These are phyloP conservation scores for Lichtheimia ornata DNA, from an alignment of 371 early-diverging fungal genomes.

Conservation along the genomic window DNA sequence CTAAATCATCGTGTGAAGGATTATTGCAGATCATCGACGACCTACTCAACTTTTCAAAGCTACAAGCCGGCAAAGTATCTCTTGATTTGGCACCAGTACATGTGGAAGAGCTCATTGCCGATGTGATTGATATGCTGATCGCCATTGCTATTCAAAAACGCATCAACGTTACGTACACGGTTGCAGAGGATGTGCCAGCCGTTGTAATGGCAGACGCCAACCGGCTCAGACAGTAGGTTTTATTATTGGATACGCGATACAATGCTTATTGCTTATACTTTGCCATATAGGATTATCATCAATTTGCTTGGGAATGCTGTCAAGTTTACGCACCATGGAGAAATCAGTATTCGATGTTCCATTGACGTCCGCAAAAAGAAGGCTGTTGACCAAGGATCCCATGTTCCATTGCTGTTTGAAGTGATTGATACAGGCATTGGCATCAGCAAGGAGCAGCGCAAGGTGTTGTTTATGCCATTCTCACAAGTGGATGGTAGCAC, in stretches of 20 bases:
- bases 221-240: conserved; percentile 40
- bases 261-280: neutral
- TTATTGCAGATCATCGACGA: conserved; percentile 63
- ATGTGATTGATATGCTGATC: conserved; percentile 56
- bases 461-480: conserved; percentile 58
- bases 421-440: conserved; percentile 60
- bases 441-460: conserved; percentile 55
- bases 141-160: conserved; percentile 55
- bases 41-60: conserved; percentile 62
- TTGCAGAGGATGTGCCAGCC: conserved; percentile 36
- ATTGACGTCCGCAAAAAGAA: conserved; percentile 18
- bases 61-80: conserved; percentile 63
- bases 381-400: conserved; percentile 10
- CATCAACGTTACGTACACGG: conserved; percentile 46
- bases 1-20: conserved; percentile 60
- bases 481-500: conserved; percentile 58
- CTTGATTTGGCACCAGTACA: conserved; percentile 50
- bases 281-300: conserved; percentile 26
- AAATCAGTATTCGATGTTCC: conserved; percentile 31
- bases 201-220: conserved; percentile 53
- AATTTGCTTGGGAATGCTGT: conserved; percentile 45
- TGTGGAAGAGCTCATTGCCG: conserved; percentile 55
- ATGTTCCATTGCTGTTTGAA: conserved; percentile 31
- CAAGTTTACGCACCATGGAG: conserved; percentile 17
- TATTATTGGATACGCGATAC: neutral